A percentile compares a stretch with the other conserved stretches of the same genome.
Conservation (phyloP, 1,284 basidiomycete species). For the Cutaneotrichosporon sp. region DNA sequence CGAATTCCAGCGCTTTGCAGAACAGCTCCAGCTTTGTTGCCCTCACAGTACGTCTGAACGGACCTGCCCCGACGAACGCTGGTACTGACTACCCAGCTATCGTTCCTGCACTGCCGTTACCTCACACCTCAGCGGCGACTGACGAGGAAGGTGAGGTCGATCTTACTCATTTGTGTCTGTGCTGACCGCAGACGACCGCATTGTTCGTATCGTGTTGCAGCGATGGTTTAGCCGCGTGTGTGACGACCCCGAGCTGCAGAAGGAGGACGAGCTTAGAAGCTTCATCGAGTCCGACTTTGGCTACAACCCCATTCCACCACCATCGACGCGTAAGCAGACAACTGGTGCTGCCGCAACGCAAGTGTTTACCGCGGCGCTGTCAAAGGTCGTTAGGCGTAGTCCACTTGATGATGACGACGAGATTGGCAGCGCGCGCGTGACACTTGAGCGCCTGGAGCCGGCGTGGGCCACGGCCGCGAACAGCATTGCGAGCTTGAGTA, state of each 20-base stretch:
- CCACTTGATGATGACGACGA: slow-evolving; percentile 55
- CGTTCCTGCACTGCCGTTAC: slow-evolving; percentile 79
- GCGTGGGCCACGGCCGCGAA: slow-evolving; percentile 85
- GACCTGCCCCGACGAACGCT: not conserved
- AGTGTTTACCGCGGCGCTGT: slow-evolving; percentile 41
- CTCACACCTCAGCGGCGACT: slow-evolving; percentile 86
- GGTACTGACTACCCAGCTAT: slow-evolving; percentile 53
- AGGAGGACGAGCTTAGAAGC: slow-evolving; percentile 82
- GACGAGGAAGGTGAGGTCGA: slow-evolving; percentile 69
- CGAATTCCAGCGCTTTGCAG: slow-evolving; percentile 88
- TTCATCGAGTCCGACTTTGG: slow-evolving; percentile 96
- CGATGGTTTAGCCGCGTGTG: slow-evolving; percentile 84
- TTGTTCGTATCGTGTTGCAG: slow-evolving; percentile 87
- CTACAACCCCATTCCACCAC: slow-evolving; percentile 56
- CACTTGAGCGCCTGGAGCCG: slow-evolving; percentile 79
- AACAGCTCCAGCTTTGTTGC: slow-evolving; percentile 71
- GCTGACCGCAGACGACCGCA: slow-evolving; percentile 61
- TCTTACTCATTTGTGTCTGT: not conserved
- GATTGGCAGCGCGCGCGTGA: slow-evolving; percentile 77
- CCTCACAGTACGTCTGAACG: slow-evolving; percentile 66
- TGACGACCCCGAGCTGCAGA: slow-evolving; percentile 75
- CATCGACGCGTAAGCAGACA: slow-evolving; percentile 51
- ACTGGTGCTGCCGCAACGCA: slow-evolving; percentile 49
- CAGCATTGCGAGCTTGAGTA: slow-evolving; percentile 73
- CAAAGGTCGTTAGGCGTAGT: slow-evolving; percentile 43